Evolutionary conservation across 352 stramenopile genomes (phyloP).

Genomic region (Phytophthora fragariae): DNA sequence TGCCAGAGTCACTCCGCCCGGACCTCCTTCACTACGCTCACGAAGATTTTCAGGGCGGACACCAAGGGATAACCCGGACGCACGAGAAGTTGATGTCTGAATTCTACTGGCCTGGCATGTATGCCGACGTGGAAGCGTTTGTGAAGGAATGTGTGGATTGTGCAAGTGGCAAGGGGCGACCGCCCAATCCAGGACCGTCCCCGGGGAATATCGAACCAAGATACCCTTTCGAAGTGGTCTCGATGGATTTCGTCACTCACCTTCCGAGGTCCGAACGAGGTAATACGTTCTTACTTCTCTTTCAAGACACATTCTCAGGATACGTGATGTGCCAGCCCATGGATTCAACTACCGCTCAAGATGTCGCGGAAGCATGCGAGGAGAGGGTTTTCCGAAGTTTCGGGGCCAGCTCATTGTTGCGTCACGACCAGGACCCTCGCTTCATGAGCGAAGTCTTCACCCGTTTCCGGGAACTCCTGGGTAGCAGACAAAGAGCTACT

Average conservation of each 20-base stretch:
- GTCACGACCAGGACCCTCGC: conserved; percentile 29
- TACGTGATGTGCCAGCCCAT: conserved; percentile 37
- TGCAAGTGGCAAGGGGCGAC: not conserved
- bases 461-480: conserved; percentile 32
- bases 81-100: not conserved
- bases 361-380: conserved; percentile 34
- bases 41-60: not conserved
- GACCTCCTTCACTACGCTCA: too few relatives aligned
- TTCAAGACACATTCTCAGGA: conserved; percentile 6
- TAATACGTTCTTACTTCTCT: conserved; percentile 5
- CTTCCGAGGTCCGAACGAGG: not conserved
- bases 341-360: conserved; percentile 7
- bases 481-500: conserved; percentile 26
- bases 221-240: conserved; percentile 14
- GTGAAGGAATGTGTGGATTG: not conserved
- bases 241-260: conserved; percentile 24
- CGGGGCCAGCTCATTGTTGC: conserved; percentile 28
- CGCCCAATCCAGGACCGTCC: not conserved
- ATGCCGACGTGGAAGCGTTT: not conserved
- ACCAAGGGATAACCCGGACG: not conserved
- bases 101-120: not conserved
- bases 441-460: conserved; percentile 45
- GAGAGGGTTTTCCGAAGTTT: conserved; percentile 31
- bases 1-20: not conserved
- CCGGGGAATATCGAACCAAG: conserved; percentile 6